Conservation (phyloP, 768 basidiomycete species). For the Rhodotorula paludigena region DNA sequence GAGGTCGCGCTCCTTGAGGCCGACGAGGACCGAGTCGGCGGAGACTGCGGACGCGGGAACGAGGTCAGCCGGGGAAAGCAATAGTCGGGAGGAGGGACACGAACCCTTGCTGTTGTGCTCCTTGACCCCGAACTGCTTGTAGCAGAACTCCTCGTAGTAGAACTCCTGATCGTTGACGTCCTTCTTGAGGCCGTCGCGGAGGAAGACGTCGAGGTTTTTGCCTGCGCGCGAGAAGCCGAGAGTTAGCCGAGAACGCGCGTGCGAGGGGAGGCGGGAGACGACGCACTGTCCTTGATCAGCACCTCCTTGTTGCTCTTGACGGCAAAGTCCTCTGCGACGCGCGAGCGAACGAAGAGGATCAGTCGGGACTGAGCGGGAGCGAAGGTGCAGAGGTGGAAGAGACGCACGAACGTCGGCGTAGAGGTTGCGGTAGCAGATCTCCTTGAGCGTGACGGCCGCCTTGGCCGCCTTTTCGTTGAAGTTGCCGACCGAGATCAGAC, state of each 20-base stretch:
- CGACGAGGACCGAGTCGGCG: background rate
- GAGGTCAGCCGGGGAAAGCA: background rate
- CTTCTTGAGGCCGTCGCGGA: background rate
- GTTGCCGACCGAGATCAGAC: background rate
- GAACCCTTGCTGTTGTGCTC: background rate
- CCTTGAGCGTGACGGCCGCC: background rate
- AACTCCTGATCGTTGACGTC: background rate
- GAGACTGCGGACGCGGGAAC: background rate
- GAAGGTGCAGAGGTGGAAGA: too few relatives aligned
- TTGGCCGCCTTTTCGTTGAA: background rate
- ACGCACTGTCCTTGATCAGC: background rate
- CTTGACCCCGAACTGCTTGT: slow-evolving; percentile 2
- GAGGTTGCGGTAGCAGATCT: slow-evolving; percentile 9
- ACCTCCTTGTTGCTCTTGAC: background rate
- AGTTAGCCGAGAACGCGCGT: background rate
- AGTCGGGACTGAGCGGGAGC: background rate
- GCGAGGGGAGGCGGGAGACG: background rate
- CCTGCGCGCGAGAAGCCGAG: background rate
- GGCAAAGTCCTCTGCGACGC: background rate
- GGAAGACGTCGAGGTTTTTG: slow-evolving; percentile 1
- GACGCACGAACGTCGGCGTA: slow-evolving; percentile 7
- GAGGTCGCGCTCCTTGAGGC: background rate
- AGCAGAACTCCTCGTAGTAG: slow-evolving; percentile 19
- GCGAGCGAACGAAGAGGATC: background rate
- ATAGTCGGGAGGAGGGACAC: background rate